These are phyloP conservation scores for Mycena epipterygia DNA, from an alignment of 768 basidiomycete species.

Conservation along the genomic window DNA sequence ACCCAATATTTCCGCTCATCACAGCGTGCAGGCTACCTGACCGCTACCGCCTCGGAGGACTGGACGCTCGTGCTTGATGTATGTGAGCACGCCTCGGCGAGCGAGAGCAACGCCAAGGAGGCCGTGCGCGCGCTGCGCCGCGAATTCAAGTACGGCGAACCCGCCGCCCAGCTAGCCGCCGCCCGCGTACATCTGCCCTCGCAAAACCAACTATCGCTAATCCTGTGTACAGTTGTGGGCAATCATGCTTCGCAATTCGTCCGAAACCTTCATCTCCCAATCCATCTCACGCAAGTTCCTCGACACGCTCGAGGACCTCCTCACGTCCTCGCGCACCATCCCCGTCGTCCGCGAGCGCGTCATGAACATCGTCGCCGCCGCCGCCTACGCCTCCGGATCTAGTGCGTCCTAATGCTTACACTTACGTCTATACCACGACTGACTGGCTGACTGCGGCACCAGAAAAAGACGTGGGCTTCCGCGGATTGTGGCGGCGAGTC, in stretches of 20 bases:
- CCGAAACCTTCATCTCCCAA: slow-evolving; percentile 77
- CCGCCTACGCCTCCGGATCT: slow-evolving; percentile 75
- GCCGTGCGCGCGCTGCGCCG: slow-evolving; percentile 85
- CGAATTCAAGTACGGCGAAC: slow-evolving; percentile 90
- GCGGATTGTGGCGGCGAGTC: slow-evolving; percentile 83
- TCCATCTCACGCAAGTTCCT: slow-evolving; percentile 83
- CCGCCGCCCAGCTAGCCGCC: slow-evolving; percentile 80
- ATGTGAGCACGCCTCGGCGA: slow-evolving; percentile 84
- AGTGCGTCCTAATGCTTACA: slow-evolving; percentile 48
- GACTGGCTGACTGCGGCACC: neutral
- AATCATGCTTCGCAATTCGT: slow-evolving; percentile 88
- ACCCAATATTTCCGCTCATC: too few relatives aligned
- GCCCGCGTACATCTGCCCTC: slow-evolving; percentile 66
- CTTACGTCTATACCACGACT: too few relatives aligned
- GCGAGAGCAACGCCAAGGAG: slow-evolving; percentile 83
- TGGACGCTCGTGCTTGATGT: slow-evolving; percentile 88
- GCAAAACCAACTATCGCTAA: neutral
- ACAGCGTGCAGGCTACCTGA: too few relatives aligned
- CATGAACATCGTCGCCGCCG: slow-evolving; percentile 85
- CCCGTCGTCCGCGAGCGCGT: slow-evolving; percentile 88
- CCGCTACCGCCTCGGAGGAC: slow-evolving; percentile 86
- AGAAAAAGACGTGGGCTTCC: slow-evolving; percentile 68
- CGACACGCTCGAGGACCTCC: slow-evolving; percentile 82
- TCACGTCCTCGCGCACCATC: slow-evolving; percentile 71
- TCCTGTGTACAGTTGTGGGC: slow-evolving; percentile 77